phyloP scores from a whole-genome alignment of 805 yeast species.

The Wickerhamiella vanderwaltii region DNA sequence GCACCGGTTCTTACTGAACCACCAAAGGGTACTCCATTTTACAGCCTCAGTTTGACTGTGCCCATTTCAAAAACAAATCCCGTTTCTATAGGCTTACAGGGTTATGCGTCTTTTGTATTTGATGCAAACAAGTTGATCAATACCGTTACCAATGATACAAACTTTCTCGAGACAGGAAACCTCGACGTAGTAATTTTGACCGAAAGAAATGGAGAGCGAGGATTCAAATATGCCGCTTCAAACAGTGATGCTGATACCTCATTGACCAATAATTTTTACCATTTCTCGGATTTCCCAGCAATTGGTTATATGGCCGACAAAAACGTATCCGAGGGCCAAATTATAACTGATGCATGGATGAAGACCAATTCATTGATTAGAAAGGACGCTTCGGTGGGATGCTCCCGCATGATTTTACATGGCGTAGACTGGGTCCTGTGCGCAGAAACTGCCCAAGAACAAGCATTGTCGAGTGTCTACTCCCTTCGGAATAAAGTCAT shows the following conservation, averaged over 20 bases:
- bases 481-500: slow-evolving; percentile 14
- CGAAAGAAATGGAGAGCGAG: neutral
- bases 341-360: slow-evolving; percentile 14
- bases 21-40: slow-evolving; percentile 3
- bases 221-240: slow-evolving; percentile 8
- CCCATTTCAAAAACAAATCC: slow-evolving; percentile 4
- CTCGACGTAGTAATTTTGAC: slow-evolving; percentile 2
- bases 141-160: neutral
- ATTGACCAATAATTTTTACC: slow-evolving; percentile 6
- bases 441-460: slow-evolving; percentile 12
- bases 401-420: slow-evolving; percentile 13
- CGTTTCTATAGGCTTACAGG: neutral
- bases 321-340: neutral
- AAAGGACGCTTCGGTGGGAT: slow-evolving; percentile 20
- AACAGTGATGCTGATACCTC: neutral
- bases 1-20: slow-evolving; percentile 4
- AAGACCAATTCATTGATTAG: slow-evolving; percentile 13
- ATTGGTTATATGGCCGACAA: slow-evolving; percentile 10
- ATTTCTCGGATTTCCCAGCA: slow-evolving; percentile 16
- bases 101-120: slow-evolving; percentile 6
- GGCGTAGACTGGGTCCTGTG: slow-evolving; percentile 16
- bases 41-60: slow-evolving; percentile 7
- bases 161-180: neutral
- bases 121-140: slow-evolving; percentile 3
- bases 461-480: slow-evolving; percentile 12